Evolutionary conservation across 352 stramenopile genomes (phyloP).

Genomic region (Phytophthora vignae): DNA sequence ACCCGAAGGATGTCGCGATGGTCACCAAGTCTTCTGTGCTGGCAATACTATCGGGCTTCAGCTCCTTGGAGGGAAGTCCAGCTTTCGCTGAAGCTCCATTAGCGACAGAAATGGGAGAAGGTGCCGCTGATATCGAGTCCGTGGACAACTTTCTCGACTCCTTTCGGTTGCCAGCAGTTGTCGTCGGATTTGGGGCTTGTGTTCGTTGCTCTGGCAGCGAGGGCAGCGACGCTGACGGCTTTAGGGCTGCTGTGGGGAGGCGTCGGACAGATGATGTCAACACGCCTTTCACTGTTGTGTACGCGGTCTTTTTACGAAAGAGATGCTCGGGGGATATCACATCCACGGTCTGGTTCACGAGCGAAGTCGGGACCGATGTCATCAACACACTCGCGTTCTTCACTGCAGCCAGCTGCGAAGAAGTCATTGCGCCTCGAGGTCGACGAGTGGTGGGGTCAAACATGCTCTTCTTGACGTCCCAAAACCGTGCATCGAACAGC

Average conservation of each 20-base stretch:
- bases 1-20: constrained; percentile 59
- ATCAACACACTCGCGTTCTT: constrained; percentile 58
- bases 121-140: constrained; percentile 2
- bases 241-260: constrained; percentile 47
- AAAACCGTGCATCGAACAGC: constrained; percentile 67
- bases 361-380: constrained; percentile 29
- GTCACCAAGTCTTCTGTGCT: constrained; percentile 29
- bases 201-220: constrained; percentile 27
- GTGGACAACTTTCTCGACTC: constrained; percentile 5
- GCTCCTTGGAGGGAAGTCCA: constrained; percentile 27
- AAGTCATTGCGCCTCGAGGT: constrained; percentile 51
- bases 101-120: neutral
- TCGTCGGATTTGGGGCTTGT: constrained; percentile 1
- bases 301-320: constrained; percentile 73
- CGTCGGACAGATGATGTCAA: constrained; percentile 62
- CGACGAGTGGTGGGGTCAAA: constrained; percentile 49
- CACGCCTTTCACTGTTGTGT: constrained; percentile 66
- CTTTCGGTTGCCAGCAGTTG: constrained; percentile 1
- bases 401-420: constrained; percentile 51
- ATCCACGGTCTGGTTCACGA: constrained; percentile 50
- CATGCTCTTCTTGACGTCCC: constrained; percentile 77
- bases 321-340: constrained; percentile 73
- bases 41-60: constrained; percentile 36
- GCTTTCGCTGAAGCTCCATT: constrained; percentile 9
- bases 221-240: constrained; percentile 41